Evolutionary conservation across 116 monocot genomes (phyloP).

Genomic region (Thalassia testudinum): DNA sequence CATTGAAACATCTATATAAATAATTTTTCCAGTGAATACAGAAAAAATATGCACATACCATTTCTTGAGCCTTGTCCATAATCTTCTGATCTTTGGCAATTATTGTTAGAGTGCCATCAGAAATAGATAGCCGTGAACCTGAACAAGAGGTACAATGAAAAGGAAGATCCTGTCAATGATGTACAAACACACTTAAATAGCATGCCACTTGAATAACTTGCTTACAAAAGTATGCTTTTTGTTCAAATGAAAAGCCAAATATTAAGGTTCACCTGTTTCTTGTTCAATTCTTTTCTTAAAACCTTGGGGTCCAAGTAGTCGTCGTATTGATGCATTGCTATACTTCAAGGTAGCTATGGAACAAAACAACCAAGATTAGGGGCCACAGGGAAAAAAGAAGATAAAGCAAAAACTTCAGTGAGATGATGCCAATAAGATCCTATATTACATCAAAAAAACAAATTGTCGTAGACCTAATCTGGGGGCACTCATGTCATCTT

Average conservation of each 20-base stretch:
- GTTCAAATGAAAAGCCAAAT: too few relatives aligned
- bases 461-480: conserved; percentile 33
- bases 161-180: too few relatives aligned
- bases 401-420: neutral
- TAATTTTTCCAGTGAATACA: too few relatives aligned
- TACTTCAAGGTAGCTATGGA: conserved; percentile 56
- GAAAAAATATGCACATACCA: conserved; percentile 22
- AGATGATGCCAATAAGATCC: too few relatives aligned
- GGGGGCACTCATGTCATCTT: conserved; percentile 46
- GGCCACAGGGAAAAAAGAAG: conserved; percentile 2
- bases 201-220: too few relatives aligned
- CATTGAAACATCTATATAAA: too few relatives aligned
- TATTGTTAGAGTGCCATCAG: conserved; percentile 71
- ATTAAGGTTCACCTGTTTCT: conserved; percentile 68
- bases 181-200: too few relatives aligned
- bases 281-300: conserved; percentile 69
- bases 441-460: neutral
- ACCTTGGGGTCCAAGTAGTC: conserved; percentile 38
- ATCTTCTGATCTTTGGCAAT: conserved; percentile 64
- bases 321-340: conserved; percentile 48
- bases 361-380: too few relatives aligned
- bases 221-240: too few relatives aligned
- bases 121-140: conserved; percentile 78
- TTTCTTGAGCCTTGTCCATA: conserved; percentile 77
- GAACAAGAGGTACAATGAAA: conserved; percentile 2